Percentiles rank a stretch among this genome's conserved stretches.
phyloP scores from a whole-genome alignment of 106 monocot genomes.

The Amphibolis antarctica region DNA sequence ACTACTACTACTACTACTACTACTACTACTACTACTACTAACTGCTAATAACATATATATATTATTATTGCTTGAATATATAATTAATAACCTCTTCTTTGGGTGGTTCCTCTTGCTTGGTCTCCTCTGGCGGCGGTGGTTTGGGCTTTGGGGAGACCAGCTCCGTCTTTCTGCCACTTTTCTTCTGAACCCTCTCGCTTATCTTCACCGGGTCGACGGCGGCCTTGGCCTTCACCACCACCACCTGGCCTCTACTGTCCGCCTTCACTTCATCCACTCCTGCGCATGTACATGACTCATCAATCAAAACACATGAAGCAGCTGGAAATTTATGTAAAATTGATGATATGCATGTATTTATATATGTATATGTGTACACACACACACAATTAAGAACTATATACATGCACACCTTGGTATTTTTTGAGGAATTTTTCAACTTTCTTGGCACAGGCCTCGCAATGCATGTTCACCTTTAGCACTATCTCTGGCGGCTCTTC shows the following conservation, averaged over 20 bases:
- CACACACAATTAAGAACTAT: no score
- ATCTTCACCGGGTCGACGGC: constrained; percentile 5
- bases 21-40: no score
- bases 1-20: no score
- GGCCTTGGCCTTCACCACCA: constrained; percentile 59
- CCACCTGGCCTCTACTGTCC: constrained; percentile 34
- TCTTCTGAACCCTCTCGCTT: constrained; percentile 66
- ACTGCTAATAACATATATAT: no score
- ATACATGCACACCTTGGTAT: constrained; percentile 34
- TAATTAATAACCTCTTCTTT: no score
- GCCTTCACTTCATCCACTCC: constrained; percentile 47
- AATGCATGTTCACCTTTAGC: constrained; percentile 78
- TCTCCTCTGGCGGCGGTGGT: constrained; percentile 32
- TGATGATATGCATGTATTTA: constrained; percentile 1
- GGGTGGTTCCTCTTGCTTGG: constrained; percentile 13
- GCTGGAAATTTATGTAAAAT: background rate
- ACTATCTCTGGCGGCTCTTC: constrained; percentile 47
- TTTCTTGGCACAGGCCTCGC: constrained; percentile 65
- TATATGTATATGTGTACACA: background rate
- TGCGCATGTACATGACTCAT: constrained; percentile 2
- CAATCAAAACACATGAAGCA: constrained; percentile 19
- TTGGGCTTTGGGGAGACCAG: constrained; percentile 53
- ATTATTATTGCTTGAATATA: no score
- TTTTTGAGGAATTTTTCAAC: constrained; percentile 34
- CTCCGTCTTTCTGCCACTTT: constrained; percentile 51